Evolutionary conservation across 2,329 filamentous ascomycete genomes (phyloP).

Genomic region (Trichoderma atrobrunneum): DNA sequence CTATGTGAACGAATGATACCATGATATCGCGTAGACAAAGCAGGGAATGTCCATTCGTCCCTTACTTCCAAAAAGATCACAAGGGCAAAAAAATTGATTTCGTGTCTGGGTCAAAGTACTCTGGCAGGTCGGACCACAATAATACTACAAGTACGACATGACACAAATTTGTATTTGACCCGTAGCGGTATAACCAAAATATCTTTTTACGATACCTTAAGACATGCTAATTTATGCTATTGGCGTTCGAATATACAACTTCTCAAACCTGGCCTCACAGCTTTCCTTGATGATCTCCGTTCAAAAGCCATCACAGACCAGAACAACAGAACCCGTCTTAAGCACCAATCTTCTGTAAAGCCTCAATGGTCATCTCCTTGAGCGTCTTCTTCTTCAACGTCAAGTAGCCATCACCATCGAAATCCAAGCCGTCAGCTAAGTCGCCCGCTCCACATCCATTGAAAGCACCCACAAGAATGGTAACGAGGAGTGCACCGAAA

Average conservation of each 20-base stretch:
- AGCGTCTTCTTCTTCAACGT: background rate
- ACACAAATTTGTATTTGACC: background rate
- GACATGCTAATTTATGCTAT: background rate
- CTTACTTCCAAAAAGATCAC: background rate
- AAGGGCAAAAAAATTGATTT: background rate
- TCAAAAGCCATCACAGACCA: background rate
- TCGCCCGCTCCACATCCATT: background rate
- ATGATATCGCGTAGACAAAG: background rate
- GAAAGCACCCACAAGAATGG: background rate
- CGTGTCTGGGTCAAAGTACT: background rate
- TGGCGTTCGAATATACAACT: background rate
- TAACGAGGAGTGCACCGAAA: background rate
- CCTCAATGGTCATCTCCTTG: background rate
- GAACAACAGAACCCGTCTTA: background rate
- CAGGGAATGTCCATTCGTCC: background rate
- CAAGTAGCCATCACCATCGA: background rate
- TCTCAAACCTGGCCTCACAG: background rate
- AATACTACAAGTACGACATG: background rate
- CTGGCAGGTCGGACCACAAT: background rate
- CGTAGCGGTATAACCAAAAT: background rate
- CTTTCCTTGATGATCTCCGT: background rate
- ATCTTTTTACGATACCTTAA: background rate
- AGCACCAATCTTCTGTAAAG: background rate
- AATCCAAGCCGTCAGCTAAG: background rate
- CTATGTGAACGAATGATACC: background rate